Evolutionary conservation across 2,329 filamentous ascomycete species (phyloP).

Genomic region (Myriosclerotinia scirpicola): DNA sequence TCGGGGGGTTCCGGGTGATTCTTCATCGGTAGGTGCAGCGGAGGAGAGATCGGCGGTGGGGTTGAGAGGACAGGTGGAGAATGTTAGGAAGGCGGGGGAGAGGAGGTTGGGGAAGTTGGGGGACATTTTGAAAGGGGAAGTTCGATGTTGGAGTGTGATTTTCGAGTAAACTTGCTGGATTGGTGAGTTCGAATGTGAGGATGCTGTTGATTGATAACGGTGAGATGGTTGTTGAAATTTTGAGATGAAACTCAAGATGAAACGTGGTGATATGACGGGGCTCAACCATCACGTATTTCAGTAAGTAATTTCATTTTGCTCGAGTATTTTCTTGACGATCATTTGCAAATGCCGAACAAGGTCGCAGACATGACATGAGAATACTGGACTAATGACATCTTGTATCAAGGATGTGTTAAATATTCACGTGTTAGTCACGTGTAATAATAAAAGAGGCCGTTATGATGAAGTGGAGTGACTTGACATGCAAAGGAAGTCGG

Average conservation of each 20-base stretch:
- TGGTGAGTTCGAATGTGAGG: not conserved
- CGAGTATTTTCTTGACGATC: not conserved
- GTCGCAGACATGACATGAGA: not conserved
- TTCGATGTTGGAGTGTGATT: not conserved
- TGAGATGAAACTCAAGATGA: not conserved
- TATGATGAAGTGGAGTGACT: not conserved
- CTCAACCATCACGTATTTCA: not conserved
- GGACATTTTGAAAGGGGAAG: not conserved
- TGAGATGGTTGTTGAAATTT: not conserved
- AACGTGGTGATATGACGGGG: slow-evolving; percentile 7
- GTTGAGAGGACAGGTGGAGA: slow-evolving; percentile 28
- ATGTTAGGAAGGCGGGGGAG: slow-evolving; percentile 31
- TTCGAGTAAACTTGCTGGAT: not conserved
- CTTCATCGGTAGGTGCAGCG: slow-evolving; percentile 10
- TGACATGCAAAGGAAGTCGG: slow-evolving; percentile 2
- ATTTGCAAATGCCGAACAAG: not conserved
- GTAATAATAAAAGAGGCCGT: not conserved
- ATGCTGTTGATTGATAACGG: not conserved
- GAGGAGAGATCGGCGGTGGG: slow-evolving; percentile 13
- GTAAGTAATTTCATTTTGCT: not conserved
- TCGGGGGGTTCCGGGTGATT: slow-evolving; percentile 4
- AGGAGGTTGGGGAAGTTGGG: slow-evolving; percentile 30
- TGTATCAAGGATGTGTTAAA: not conserved
- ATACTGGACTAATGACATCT: not conserved
- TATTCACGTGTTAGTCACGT: slow-evolving; percentile 12